Base-by-base conservation (phyloP, 495 filamentous ascomycete species). In the Neurospora sp. region DNA sequence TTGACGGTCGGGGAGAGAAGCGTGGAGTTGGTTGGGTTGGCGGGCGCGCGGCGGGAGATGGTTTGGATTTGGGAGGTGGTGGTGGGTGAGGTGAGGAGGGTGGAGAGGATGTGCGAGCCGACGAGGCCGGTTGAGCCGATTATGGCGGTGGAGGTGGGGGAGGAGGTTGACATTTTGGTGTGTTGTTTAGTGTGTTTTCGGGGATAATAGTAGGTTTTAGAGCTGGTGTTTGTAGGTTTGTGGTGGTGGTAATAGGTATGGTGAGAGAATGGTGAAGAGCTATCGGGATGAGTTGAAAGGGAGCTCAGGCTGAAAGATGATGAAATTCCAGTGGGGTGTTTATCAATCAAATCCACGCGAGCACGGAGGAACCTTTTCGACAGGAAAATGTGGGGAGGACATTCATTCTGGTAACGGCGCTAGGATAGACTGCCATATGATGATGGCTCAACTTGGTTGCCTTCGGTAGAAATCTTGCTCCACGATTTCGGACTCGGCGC, bases 91-190 rank as follows among this genome's bases (percentile, higher is more conserved):
- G 82, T 73, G 69, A 92, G 84, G 37, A 91, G 84, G 9, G 85
- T 86, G 42, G 81, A 80, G 37, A 91, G 84, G 77, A 91, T 90
- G 74, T 88, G 79, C 49, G 82, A 84, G 72, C 90, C 90, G 4
- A 86, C 83, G 12, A 88, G 85, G 76, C 88, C 88, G 20, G 88
- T 90, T 71, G 82, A 84, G 75, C 88, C 88, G 71, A 90, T 83
- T 49, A 90, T 76, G 60, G 86, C 83, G 75, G 84, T 84, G 38
- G 41, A 60, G 49, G 18, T 69, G 38, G 39, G n/a, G 8, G 71
- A 11, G 12, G 39, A 41, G 40, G 70, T 39, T 49, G 74, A 35
- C 12, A 39, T 75, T 20, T 70, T 20, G 31, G 31, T 41, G n/a
- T 39, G 46, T 20, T 23, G 14, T 62, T 70, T n/a, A n/a, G n/a